Percentiles rank a stretch among this genome's conserved stretches.
These are phyloP conservation scores for Colletotrichum gigasporum DNA, from an alignment of 2,329 filamentous ascomycete genomes.

Conservation along the genomic window DNA sequence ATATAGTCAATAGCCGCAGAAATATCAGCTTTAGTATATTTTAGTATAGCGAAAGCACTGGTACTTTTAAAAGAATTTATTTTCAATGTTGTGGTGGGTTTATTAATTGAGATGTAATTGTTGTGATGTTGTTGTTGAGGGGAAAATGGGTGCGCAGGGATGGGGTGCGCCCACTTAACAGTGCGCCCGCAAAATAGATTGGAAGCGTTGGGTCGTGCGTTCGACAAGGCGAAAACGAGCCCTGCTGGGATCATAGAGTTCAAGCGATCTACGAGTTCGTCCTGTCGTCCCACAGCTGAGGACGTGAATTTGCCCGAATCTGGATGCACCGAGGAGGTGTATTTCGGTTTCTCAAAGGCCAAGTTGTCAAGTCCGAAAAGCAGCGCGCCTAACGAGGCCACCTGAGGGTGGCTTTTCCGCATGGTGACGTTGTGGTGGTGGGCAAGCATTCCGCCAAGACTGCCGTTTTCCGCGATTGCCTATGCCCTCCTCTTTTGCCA, in stretches of 20 bases:
- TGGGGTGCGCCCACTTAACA: too few relatives aligned
- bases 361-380: neutral
- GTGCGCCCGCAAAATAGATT: conserved; percentile 1
- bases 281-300: conserved; percentile 9
- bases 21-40: too few relatives aligned
- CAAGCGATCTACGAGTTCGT: conserved; percentile 5
- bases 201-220: neutral
- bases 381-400: neutral
- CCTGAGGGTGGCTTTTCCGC: neutral
- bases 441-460: neutral
- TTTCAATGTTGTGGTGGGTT: too few relatives aligned
- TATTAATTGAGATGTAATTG: too few relatives aligned
- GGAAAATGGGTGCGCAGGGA: too few relatives aligned
- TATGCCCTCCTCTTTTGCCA: neutral
- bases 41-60: too few relatives aligned
- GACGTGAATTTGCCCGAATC: conserved; percentile 3
- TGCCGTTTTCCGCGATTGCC: neutral
- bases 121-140: too few relatives aligned
- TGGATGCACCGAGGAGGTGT: neutral
- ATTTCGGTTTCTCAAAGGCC: neutral
- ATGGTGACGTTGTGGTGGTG: neutral
- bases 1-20: too few relatives aligned
- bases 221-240: conserved; percentile 11
- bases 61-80: too few relatives aligned
- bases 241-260: conserved; percentile 10